Conservation (phyloP, 148 eudicot genomes). For the Linanthus parryae region DNA sequence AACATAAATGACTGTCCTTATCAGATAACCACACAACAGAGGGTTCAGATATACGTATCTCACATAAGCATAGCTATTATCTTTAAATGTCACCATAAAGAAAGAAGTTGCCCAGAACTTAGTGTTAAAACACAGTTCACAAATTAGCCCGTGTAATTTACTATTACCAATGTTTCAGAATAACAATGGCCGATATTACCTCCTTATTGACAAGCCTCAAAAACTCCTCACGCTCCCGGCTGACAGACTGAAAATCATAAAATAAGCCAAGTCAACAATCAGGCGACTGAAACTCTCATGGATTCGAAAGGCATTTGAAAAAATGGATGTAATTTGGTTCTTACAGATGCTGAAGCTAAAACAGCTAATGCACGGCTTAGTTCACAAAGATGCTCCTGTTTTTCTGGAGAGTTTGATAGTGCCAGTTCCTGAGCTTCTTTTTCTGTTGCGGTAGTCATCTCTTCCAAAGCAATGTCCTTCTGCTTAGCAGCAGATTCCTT, state of each 20-base stretch:
- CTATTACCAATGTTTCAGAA: neutral
- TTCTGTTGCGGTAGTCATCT: slow-evolving; percentile 46
- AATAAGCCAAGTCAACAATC: slow-evolving; percentile 10
- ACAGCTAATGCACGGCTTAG: slow-evolving; percentile 81
- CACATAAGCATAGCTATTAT: too few species aligned
- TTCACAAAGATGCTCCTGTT: slow-evolving; percentile 65
- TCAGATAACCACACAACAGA: too few species aligned
- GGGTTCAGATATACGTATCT: too few species aligned
- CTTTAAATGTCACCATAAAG: too few species aligned
- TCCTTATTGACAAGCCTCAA: slow-evolving; percentile 77
- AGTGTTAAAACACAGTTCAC: too few species aligned
- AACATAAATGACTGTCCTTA: too few species aligned
- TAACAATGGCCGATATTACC: slow-evolving; percentile 25
- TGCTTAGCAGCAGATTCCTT: slow-evolving; percentile 44
- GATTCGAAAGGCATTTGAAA: neutral
- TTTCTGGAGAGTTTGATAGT: slow-evolving; percentile 32
- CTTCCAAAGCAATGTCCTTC: slow-evolving; percentile 68
- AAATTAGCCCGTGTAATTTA: too few species aligned
- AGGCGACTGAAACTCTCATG: too few species aligned
- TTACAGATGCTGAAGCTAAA: slow-evolving; percentile 74
- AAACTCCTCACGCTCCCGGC: slow-evolving; percentile 86
- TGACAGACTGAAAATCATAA: slow-evolving; percentile 51
- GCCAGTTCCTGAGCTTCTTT: slow-evolving; percentile 41
- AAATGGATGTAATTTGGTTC: slow-evolving; percentile 18
- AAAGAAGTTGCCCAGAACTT: too few species aligned